Conservation (phyloP, 2,329 filamentous ascomycete species). For the Magnaporthiopsis rhizophila region DNA sequence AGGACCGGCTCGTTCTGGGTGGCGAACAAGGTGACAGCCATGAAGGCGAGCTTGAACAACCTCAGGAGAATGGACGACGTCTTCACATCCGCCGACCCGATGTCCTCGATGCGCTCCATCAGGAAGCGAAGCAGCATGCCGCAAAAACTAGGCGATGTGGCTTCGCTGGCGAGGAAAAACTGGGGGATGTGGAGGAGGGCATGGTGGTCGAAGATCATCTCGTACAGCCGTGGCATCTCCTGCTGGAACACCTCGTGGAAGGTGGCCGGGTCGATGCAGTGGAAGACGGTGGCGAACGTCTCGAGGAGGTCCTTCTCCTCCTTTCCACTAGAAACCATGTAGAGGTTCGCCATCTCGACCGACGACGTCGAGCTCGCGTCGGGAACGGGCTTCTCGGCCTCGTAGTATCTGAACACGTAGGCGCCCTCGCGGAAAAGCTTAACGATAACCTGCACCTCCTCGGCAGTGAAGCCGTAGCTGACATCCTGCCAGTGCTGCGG, state of each 20-base stretch:
- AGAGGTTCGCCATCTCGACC: conserved; percentile 88
- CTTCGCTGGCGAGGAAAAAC: conserved; percentile 97
- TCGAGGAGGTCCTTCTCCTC: conserved; percentile 97
- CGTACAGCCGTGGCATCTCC: conserved; percentile 92
- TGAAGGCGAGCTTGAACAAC: conserved; percentile 96
- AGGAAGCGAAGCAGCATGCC: conserved; percentile 96
- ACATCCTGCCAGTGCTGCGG: conserved; percentile 92
- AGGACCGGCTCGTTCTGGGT: conserved; percentile 92
- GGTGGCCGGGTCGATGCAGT: conserved; percentile 94
- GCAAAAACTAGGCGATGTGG: conserved; percentile 93
- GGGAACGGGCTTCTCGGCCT: conserved; percentile 58
- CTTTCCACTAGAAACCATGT: conserved; percentile 87
- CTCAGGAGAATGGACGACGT: conserved; percentile 88
- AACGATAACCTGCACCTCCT: conserved; percentile 93
- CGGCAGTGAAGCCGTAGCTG: conserved; percentile 91
- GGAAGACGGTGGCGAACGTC: conserved; percentile 96
- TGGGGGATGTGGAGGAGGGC: conserved; percentile 91
- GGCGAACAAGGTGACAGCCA: conserved; percentile 96
- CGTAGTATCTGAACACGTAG: conserved; percentile 94
- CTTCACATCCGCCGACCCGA: conserved; percentile 84
- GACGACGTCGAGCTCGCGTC: conserved; percentile 64
- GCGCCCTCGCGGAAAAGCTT: conserved; percentile 97
- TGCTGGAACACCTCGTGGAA: conserved; percentile 98
- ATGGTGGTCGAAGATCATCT: conserved; percentile 96
- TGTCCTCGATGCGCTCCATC: conserved; percentile 93